These are phyloP conservation scores for Bathelium albidoporum DNA, from an alignment of 495 filamentous ascomycete species.

Conservation along the genomic window DNA sequence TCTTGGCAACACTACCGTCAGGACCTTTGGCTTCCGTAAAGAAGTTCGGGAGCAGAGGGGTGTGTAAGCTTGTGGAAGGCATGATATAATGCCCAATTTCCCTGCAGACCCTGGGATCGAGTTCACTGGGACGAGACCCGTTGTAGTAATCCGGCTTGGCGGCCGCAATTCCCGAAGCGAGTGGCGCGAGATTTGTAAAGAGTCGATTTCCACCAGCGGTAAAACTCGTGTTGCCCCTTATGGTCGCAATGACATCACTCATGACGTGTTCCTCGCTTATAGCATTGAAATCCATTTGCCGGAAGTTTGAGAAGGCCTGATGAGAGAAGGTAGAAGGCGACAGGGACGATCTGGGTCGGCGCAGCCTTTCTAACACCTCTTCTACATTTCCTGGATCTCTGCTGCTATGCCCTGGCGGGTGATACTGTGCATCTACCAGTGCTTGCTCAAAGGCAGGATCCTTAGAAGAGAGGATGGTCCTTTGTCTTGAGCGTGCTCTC, in stretches of 20 bases:
- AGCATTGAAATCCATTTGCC: background rate
- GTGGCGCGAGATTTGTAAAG: conserved; percentile 3
- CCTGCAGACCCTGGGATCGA: conserved; percentile 5
- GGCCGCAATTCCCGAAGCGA: conserved; percentile 1
- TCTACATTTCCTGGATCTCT: conserved; percentile 2
- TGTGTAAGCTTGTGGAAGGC: conserved; percentile 4
- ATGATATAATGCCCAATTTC: conserved; percentile 10
- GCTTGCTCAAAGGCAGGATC: conserved; percentile 9
- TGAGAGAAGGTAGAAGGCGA: conserved; percentile 10
- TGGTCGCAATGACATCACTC: conserved; percentile 8
- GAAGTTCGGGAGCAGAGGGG: conserved; percentile 8
- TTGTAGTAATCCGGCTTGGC: conserved; percentile 10
- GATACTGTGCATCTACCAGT: conserved; percentile 6
- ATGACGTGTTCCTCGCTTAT: conserved; percentile 5
- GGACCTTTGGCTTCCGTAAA: conserved; percentile 8
- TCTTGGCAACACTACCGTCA: conserved; percentile 5
- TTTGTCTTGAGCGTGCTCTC: conserved; percentile 10
- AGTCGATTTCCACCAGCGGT: background rate
- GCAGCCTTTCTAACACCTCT: conserved; percentile 3
- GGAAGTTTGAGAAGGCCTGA: conserved; percentile 5
- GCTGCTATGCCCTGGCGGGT: conserved; percentile 5
- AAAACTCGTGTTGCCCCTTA: conserved; percentile 3
- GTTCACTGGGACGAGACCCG: conserved; percentile 1
- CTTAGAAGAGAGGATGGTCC: background rate
- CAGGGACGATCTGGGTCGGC: conserved; percentile 5